Evolutionary conservation across 345 rosid species (phyloP), one percentile per base, ranked within the genome.

Genomic region (Theobroma cacao): DNA sequence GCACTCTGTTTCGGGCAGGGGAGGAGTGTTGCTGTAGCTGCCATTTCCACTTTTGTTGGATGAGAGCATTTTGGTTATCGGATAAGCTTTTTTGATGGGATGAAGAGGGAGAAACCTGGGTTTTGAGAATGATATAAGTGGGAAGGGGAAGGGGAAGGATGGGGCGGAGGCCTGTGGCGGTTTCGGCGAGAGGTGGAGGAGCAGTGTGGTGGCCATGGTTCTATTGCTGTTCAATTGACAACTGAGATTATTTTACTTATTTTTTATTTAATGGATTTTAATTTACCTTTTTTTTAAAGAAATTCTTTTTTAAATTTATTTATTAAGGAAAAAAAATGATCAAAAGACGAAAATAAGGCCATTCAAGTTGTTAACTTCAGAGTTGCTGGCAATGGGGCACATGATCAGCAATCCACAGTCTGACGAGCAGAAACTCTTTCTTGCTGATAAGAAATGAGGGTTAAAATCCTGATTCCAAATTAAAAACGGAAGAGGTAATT

Each of bases 1-100:
- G 76, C 98, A 95, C 84, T 82, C 93, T 34, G 95, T 84, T 59
- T 90, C 98, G 3, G 96, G 91, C 2, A 85, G 73, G 33, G 84
- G 81, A 0, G 95, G 88, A 28, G 84, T 85, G 76, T 84, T 88
- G 86, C 86, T 85, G 76, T 84, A 88, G 86, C 86, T 90, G 26
- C 86, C 87, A 38, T 87, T 86, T 66, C 90, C 86, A 38, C 82
- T 86, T 82, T 79, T 87, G 76, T 67, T 55, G 15, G 90, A 81
- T n/a, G 87, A 62, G 64, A 78, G 77, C 53, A 1, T 18, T 72
- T 61, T 80, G 77, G 83, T 75, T 38, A 33, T 40, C 74, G 53
- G 4, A 1, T 22, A 41, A 26, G 22, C 15, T 26, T 20, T 62
- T 71, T 76, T 75, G 67, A 52, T 71, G 55, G 69, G 84, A 74